A percentile compares a stretch with the other conserved stretches of the same genome.
Evolutionary conservation across 2,329 filamentous ascomycete genomes (phyloP).

Genomic region (Apiospora malaysiana): DNA sequence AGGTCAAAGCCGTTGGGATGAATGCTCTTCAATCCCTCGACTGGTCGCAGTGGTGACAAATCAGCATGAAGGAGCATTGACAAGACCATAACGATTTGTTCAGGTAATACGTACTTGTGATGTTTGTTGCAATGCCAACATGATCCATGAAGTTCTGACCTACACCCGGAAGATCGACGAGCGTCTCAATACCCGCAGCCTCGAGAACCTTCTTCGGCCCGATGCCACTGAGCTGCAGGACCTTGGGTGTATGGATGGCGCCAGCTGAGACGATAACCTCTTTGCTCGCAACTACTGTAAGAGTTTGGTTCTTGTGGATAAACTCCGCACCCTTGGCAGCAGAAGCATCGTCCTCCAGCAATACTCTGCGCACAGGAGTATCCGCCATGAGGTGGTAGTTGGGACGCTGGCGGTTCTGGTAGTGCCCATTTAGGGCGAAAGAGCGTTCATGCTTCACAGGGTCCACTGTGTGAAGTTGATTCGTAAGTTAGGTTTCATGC

Average conservation of each 20-base stretch:
- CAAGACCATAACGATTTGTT: no score
- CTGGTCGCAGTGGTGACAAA: no score
- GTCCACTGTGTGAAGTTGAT: slow-evolving; percentile 36
- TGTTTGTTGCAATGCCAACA: slow-evolving; percentile 29
- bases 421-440: slow-evolving; percentile 47
- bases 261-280: slow-evolving; percentile 54
- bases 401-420: slow-evolving; percentile 37
- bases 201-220: slow-evolving; percentile 49
- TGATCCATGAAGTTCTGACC: slow-evolving; percentile 58
- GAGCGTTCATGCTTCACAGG: slow-evolving; percentile 43
- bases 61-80: no score
- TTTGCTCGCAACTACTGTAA: slow-evolving; percentile 38
- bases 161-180: slow-evolving; percentile 52
- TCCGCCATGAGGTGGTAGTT: slow-evolving; percentile 41
- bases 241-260: slow-evolving; percentile 45
- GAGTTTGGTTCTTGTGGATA: slow-evolving; percentile 27
- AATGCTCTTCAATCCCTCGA: not conserved
- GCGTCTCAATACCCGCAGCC: slow-evolving; percentile 46
- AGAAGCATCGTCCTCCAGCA: slow-evolving; percentile 32
- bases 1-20: slow-evolving; percentile 39
- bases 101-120: not conserved
- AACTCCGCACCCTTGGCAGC: slow-evolving; percentile 41
- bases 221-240: slow-evolving; percentile 45
- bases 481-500: not conserved
- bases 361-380: slow-evolving; percentile 38